phyloP scores from a whole-genome alignment of 257 asterid species.

The Lithospermum erythrorhizon region DNA sequence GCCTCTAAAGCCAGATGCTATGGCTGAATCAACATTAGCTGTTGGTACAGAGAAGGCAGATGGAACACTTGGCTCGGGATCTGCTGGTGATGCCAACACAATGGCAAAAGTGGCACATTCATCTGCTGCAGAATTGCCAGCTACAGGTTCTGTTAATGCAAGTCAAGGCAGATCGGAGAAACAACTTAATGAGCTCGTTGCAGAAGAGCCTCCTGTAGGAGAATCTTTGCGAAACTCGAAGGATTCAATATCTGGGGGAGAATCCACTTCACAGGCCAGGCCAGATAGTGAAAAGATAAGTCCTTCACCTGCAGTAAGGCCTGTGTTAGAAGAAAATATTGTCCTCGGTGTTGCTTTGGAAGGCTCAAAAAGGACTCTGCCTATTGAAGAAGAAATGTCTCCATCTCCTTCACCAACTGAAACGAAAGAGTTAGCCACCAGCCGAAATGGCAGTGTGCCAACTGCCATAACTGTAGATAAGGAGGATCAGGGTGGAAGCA shows the following conservation, averaged over 20 bases:
- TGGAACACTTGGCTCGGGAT: slow-evolving; percentile 5
- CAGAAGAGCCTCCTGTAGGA: slow-evolving; percentile 8
- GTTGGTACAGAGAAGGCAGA: slow-evolving; percentile 3
- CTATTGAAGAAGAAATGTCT: slow-evolving; percentile 23
- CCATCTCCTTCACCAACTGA: slow-evolving; percentile 12
- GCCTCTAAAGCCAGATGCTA: slow-evolving; percentile 7
- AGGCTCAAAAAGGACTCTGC: slow-evolving; percentile 26
- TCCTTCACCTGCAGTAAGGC: slow-evolving; percentile 8
- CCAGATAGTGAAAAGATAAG: slow-evolving; percentile 13
- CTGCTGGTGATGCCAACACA: slow-evolving; percentile 5
- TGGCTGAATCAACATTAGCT: slow-evolving; percentile 9
- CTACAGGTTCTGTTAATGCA: slow-evolving; percentile 2
- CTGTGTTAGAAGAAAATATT: slow-evolving; percentile 21
- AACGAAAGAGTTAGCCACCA: slow-evolving; percentile 20
- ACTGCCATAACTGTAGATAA: slow-evolving; percentile 12
- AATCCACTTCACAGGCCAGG: slow-evolving; percentile 12
- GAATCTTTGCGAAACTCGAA: neutral
- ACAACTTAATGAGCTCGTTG: slow-evolving; percentile 6
- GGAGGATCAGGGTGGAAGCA: slow-evolving; percentile 18
- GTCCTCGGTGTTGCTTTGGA: slow-evolving; percentile 29
- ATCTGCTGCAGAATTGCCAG: slow-evolving; percentile 5
- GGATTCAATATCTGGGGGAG: slow-evolving; percentile 4
- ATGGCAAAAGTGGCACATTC: slow-evolving; percentile 3
- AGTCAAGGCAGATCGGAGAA: slow-evolving; percentile 13
- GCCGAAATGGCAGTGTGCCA: slow-evolving; percentile 15